These are phyloP conservation scores for Fonsecaea monophora DNA, from an alignment of 2,329 filamentous ascomycete genomes.

Conservation along the genomic window DNA sequence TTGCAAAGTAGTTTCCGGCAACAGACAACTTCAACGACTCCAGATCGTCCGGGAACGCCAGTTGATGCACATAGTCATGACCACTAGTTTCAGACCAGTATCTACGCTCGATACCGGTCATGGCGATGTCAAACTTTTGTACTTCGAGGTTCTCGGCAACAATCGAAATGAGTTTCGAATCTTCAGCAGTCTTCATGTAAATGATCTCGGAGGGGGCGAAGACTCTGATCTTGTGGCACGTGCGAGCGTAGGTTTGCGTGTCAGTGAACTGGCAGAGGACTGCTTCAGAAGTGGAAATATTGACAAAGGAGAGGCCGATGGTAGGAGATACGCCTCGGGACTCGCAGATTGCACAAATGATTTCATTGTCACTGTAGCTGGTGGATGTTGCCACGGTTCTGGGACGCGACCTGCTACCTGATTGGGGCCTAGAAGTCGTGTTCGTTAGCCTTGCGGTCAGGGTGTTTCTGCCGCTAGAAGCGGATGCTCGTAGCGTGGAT, in stretches of 20 bases:
- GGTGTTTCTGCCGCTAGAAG: neutral
- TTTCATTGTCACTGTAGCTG: slow-evolving; percentile 66
- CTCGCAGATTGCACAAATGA: slow-evolving; percentile 88
- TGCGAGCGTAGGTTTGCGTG: slow-evolving; percentile 88
- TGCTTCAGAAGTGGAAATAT: slow-evolving; percentile 82
- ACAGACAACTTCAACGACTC: slow-evolving; percentile 81
- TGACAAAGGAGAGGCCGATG: slow-evolving; percentile 85
- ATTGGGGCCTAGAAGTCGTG: slow-evolving; percentile 22
- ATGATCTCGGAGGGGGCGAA: slow-evolving; percentile 81
- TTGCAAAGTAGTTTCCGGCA: slow-evolving; percentile 83
- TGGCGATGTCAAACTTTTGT: slow-evolving; percentile 50
- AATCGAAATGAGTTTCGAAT: slow-evolving; percentile 76
- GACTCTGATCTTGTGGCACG: slow-evolving; percentile 83
- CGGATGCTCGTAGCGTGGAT: slow-evolving; percentile 7
- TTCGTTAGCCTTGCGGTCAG: neutral
- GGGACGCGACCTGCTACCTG: slow-evolving; percentile 45
- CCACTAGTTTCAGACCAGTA: slow-evolving; percentile 84
- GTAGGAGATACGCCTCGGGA: slow-evolving; percentile 84
- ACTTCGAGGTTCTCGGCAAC: slow-evolving; percentile 72
- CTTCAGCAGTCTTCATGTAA: slow-evolving; percentile 74
- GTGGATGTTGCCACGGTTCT: slow-evolving; percentile 65
- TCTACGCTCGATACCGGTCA: slow-evolving; percentile 73
- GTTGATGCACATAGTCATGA: slow-evolving; percentile 75
- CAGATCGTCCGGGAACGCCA: slow-evolving; percentile 81
- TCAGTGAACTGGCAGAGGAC: slow-evolving; percentile 91